phyloP scores from a whole-genome alignment of 139 green algal species.

The Spirogloea muscicola region DNA sequence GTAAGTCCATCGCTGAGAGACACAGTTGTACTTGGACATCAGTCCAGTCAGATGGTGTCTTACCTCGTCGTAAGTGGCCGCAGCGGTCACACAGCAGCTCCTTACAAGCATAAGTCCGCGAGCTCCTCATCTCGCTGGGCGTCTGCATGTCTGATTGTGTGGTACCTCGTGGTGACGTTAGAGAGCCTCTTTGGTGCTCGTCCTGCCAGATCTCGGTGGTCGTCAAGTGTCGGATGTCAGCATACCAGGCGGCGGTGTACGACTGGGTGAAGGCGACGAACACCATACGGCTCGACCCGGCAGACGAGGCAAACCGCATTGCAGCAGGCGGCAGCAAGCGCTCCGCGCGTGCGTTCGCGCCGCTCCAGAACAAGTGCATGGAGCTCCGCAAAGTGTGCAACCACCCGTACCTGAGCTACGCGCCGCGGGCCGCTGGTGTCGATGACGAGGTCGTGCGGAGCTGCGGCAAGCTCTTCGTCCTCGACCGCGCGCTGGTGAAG shows the following conservation, averaged over 20 bases:
- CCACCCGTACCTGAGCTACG: conserved; percentile 80
- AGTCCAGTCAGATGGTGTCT: too few species aligned
- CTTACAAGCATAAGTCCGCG: too few species aligned
- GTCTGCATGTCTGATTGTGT: too few species aligned
- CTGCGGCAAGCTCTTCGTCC: conserved; percentile 60
- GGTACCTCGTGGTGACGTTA: too few species aligned
- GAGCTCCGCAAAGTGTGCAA: conserved; percentile 98
- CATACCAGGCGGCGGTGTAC: conserved; percentile 78
- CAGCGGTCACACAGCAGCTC: too few species aligned
- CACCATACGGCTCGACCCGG: conserved; percentile 77
- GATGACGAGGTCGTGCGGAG: conserved; percentile 15
- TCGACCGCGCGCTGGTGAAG: conserved; percentile 92
- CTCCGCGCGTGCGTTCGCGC: conserved; percentile 20
- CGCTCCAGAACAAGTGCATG: conserved; percentile 91
- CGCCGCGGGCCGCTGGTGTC: conserved; percentile 4
- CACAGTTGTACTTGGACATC: too few species aligned
- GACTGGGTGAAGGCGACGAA: conserved; percentile 78
- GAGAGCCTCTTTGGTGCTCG: too few species aligned
- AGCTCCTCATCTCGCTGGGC: too few species aligned
- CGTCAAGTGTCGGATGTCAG: conserved; percentile 68
- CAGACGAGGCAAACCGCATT: conserved; percentile 46
- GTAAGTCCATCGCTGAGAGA: neutral
- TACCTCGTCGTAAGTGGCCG: too few species aligned
- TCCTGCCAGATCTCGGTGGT: conserved; percentile 14
- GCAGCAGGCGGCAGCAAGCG: neutral